Percentiles rank a stretch among this genome's conserved stretches.
phyloP scores from a whole-genome alignment of 345 rosid genomes.

The Clausena lansium region DNA sequence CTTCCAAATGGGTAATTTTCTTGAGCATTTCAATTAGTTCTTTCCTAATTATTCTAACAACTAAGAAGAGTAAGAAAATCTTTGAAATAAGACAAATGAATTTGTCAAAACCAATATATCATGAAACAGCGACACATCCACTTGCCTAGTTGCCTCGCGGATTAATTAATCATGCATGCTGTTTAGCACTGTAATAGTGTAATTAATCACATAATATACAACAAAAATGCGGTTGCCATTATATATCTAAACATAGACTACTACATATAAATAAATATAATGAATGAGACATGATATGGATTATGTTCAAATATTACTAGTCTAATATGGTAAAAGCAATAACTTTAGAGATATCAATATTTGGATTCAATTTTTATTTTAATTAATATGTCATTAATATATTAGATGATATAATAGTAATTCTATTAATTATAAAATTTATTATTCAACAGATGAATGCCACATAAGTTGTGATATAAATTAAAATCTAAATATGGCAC shows the following conservation, averaged over 20 bases:
- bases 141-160: background rate
- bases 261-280: background rate
- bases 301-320: constrained; percentile 4
- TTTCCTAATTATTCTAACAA: background rate
- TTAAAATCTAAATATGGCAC: too few species aligned
- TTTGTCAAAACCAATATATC: background rate
- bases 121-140: background rate
- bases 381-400: too few species aligned
- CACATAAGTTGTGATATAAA: background rate
- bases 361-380: constrained; percentile 11
- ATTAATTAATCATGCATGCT: too few species aligned
- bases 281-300: constrained; percentile 23
- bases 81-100: too few species aligned
- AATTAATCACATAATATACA: too few species aligned
- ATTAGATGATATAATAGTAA: too few species aligned
- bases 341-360: constrained; percentile 18
- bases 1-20: background rate
- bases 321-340: background rate
- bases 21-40: background rate
- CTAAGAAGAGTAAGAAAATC: background rate
- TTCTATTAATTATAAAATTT: too few species aligned
- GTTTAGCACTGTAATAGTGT: too few species aligned
- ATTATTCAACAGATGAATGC: too few species aligned
- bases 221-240: background rate
- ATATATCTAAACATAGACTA: background rate